Base-by-base conservation (phyloP, 1,139 yeast genomes). In the Meyerozyma carpophila region DNA sequence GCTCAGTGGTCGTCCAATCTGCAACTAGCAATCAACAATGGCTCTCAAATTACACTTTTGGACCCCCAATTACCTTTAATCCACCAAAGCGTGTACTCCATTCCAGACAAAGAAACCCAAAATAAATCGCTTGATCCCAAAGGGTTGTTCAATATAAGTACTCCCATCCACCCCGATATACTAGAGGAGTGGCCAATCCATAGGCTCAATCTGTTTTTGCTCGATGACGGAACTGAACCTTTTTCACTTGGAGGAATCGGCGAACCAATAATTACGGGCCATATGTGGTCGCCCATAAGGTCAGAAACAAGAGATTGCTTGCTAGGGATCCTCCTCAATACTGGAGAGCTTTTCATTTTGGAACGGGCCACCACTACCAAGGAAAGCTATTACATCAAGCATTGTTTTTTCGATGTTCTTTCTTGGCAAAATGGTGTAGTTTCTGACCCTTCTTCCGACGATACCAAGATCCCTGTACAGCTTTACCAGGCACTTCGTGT, bases 31-130 rank as follows among this genome's bases (percentile, higher is more conserved):
- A 57, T 73, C 32, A 72, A 70, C 48, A 62, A 60, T 45, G 66
- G 68, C 5, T 54, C 50, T 14, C 68, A 66, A 37, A 44, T 73
- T 31, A 59, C 67, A 1, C 47, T 71, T 5, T 51, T 72, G 11
- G 77, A 71, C 36, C 77, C 77, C 8, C 62, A 59, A 44, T 57
- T 69, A 6, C 77, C 77, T 2, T 51, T 58, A n/a, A 54, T 69
- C 24, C 68, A 64, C 40, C 62, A 59, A 37, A 52, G 63, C 10
- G 52, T 69, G 26, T 53, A 54, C 29, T 46, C 55, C 6, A 51
- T 43, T 11, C 24, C 41, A 31, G 31, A 14, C 14, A 18, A 41
- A 40, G 39, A 37, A 43, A 48, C 20, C 44, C 43, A 40, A 8
- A 44, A 44, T 25, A 46, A 44, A 11, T 47, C 58, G 4, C 53